These are phyloP conservation scores for Diaporthe destruens DNA, from an alignment of 2,329 filamentous ascomycete species.

Conservation along the genomic window DNA sequence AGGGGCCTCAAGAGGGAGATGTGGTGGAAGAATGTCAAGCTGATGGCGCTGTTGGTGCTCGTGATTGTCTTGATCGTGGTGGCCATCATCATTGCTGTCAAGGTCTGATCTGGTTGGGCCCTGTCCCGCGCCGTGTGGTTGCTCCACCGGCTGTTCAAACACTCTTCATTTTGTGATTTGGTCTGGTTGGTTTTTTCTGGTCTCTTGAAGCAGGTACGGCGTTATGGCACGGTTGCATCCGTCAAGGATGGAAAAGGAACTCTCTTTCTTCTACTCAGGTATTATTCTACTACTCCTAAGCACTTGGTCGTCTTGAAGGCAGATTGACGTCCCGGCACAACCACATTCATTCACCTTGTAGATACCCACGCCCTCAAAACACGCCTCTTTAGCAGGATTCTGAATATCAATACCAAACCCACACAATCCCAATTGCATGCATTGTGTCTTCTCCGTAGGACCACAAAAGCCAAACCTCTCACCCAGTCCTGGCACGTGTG, in stretches of 20 bases:
- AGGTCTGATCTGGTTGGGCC: constrained; percentile 51
- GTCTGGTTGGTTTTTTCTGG: neutral
- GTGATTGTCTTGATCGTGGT: constrained; percentile 73
- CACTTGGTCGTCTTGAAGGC: constrained; percentile 5
- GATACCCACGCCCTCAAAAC: constrained; percentile 12
- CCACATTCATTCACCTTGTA: neutral
- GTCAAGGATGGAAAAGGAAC: constrained; percentile 21
- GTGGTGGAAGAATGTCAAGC: constrained; percentile 99
- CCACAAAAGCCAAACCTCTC: neutral
- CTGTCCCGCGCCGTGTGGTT: constrained; percentile 7
- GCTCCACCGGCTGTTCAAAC: neutral
- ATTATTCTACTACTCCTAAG: constrained; percentile 29
- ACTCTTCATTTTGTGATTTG: neutral
- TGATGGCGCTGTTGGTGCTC: constrained; percentile 84
- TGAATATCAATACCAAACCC: neutral
- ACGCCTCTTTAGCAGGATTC: neutral
- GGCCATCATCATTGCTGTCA: constrained; percentile 67
- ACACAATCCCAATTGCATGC: neutral
- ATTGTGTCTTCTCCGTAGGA: neutral
- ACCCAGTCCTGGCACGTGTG: too few relatives aligned
- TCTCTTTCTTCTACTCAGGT: constrained; percentile 8
- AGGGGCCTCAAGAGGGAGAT: constrained; percentile 89
- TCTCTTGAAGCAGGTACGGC: constrained; percentile 21
- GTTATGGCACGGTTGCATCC: constrained; percentile 34
- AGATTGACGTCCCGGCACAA: neutral